Evolutionary conservation across 352 stramenopile species (phyloP).

Genomic region (Phytopythium aichiense): DNA sequence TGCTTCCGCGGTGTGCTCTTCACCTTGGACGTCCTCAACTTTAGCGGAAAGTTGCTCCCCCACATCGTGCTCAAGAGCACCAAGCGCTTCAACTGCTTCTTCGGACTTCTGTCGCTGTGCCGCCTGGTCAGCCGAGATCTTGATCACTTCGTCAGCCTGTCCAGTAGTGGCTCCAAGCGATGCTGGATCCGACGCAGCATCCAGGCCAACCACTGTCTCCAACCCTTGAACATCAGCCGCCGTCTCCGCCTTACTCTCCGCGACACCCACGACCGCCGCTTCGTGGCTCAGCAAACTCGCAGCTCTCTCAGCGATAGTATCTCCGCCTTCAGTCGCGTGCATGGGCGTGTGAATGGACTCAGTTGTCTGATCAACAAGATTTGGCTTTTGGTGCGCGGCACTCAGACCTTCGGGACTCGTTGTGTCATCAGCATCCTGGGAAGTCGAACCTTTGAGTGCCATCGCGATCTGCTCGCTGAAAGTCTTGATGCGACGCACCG

Average conservation of each 20-base stretch:
- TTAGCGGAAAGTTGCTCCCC: neutral
- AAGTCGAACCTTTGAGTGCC: neutral
- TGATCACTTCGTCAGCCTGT: neutral
- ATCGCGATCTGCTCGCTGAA: slow-evolving; percentile 28
- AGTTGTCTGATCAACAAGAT: neutral
- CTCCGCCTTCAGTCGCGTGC: neutral
- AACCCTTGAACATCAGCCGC: neutral
- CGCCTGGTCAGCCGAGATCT: neutral
- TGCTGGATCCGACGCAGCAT: neutral
- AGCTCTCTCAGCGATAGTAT: neutral
- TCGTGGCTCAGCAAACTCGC: neutral
- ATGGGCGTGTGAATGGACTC: neutral
- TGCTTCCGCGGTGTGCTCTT: neutral
- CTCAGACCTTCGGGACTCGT: neutral
- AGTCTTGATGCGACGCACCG: slow-evolving; percentile 32
- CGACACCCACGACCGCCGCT: neutral
- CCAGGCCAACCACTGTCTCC: neutral
- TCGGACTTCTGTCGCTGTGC: neutral
- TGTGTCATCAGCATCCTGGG: neutral
- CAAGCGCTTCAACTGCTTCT: neutral
- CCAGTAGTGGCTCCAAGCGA: neutral
- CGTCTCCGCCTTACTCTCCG: neutral
- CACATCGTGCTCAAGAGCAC: neutral
- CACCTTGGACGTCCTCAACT: neutral
- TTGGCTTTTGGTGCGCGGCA: neutral